Evolutionary conservation across 2,329 filamentous ascomycete species (phyloP).

Genomic region (Sporothrix schenckii): DNA sequence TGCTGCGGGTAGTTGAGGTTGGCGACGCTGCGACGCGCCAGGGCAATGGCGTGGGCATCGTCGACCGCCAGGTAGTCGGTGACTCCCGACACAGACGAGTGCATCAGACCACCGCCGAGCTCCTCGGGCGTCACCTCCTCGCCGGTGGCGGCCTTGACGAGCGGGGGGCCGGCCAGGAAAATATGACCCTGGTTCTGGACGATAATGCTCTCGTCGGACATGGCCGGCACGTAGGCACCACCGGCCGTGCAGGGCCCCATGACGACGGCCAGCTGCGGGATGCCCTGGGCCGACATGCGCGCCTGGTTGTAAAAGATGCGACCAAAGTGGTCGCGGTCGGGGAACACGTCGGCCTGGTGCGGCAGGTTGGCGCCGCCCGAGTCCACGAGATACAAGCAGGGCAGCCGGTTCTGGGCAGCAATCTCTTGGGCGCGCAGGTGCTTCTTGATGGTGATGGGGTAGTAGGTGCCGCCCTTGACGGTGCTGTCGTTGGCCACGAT

Average conservation of each 20-base stretch:
- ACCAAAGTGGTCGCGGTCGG: slow-evolving; percentile 91
- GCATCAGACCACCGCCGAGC: slow-evolving; percentile 84
- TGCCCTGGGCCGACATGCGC: slow-evolving; percentile 82
- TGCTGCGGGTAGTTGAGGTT: slow-evolving; percentile 76
- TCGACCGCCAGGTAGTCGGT: slow-evolving; percentile 94
- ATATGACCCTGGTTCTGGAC: slow-evolving; percentile 96
- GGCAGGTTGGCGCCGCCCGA: slow-evolving; percentile 94
- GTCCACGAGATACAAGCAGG: slow-evolving; percentile 95
- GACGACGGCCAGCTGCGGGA: slow-evolving; percentile 91
- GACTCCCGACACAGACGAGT: slow-evolving; percentile 88
- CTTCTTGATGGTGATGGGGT: slow-evolving; percentile 96
- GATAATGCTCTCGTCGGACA: slow-evolving; percentile 98
- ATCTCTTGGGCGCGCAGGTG: slow-evolving; percentile 90
- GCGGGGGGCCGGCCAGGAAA: slow-evolving; percentile 89
- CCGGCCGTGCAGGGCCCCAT: slow-evolving; percentile 98
- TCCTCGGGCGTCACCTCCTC: slow-evolving; percentile 91
- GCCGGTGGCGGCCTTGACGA: slow-evolving; percentile 94
- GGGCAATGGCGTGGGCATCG: slow-evolving; percentile 85
- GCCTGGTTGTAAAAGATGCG: slow-evolving; percentile 99
- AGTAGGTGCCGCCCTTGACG: slow-evolving; percentile 96
- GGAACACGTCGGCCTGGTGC: slow-evolving; percentile 94
- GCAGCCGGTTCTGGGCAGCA: slow-evolving; percentile 79
- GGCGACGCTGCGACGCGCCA: slow-evolving; percentile 78
- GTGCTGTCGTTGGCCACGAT: slow-evolving; percentile 96
- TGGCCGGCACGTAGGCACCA: slow-evolving; percentile 92